phyloP scores from a whole-genome alignment of 1,139 yeast species.

The Protomyces arabidopsidicola region DNA sequence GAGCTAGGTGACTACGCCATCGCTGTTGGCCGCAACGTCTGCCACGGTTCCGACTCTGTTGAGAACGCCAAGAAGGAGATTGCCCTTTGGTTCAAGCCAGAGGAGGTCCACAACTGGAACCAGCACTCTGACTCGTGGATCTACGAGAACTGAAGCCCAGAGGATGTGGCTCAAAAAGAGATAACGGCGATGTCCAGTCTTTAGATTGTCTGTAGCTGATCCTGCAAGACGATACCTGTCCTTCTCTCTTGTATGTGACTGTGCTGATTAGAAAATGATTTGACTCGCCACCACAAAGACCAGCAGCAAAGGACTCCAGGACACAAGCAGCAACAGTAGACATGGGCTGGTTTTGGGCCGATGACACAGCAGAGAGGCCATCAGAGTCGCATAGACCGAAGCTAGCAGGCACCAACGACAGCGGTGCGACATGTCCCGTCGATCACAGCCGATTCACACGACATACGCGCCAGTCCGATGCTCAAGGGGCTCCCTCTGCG shows the following conservation, averaged over 20 bases:
- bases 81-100: constrained; percentile 95
- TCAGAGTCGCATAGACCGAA: background rate
- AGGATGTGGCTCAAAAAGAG: background rate
- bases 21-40: constrained; percentile 98
- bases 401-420: background rate
- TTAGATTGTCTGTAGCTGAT: background rate
- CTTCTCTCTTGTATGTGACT: background rate
- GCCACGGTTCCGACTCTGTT: constrained; percentile 99
- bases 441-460: background rate
- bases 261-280: background rate
- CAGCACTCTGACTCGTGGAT: constrained; percentile 23
- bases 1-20: constrained; percentile 50
- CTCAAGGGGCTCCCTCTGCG: constrained; percentile 14
- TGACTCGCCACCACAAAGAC: background rate
- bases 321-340: background rate
- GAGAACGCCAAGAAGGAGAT: constrained; percentile 97
- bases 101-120: constrained; percentile 73
- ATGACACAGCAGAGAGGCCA: background rate
- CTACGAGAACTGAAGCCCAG: background rate
- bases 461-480: background rate
- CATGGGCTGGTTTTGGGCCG: constrained; percentile 28
- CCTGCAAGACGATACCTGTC: background rate
- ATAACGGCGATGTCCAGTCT: background rate
- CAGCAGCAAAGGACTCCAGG: background rate
- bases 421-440: background rate